These are phyloP conservation scores for Phytopythium oedochilum DNA, from an alignment of 352 stramenopile genomes.

Conservation along the genomic window DNA sequence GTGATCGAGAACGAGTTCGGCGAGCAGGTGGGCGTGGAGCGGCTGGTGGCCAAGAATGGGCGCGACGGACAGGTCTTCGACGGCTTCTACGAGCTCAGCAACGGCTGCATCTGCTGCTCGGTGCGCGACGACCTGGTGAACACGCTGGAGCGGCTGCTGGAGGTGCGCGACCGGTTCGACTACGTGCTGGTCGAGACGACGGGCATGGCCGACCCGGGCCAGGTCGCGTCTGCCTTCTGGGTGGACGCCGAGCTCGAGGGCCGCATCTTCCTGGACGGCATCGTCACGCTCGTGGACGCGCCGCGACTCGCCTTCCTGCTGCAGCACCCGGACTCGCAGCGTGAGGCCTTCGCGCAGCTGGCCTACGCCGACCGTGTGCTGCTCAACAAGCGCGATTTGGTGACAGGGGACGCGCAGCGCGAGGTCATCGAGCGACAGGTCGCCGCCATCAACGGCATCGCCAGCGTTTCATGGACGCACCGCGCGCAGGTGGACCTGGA, in stretches of 20 bases:
- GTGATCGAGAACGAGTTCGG: conserved; percentile 99
- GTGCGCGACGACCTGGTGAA: conserved; percentile 90
- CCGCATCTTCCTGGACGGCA: conserved; percentile 90
- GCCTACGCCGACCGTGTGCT: conserved; percentile 98
- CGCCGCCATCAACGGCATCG: conserved; percentile 57
- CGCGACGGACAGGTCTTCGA: conserved; percentile 59
- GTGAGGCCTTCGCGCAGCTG: conserved; percentile 94
- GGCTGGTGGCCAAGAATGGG: conserved; percentile 81
- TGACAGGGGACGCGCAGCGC: conserved; percentile 51
- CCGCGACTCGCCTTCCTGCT: conserved; percentile 90
- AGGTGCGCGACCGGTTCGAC: conserved; percentile 78
- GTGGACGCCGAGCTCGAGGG: conserved; percentile 91
- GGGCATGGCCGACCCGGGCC: conserved; percentile 91
- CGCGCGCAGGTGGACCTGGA: conserved; percentile 51
- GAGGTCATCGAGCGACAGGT: conserved; percentile 37
- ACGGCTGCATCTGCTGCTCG: conserved; percentile 98
- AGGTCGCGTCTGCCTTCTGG: conserved; percentile 96
- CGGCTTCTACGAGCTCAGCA: conserved; percentile 95
- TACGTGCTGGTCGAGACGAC: conserved; percentile 95
- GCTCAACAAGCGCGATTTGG: conserved; percentile 98
- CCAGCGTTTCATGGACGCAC: conserved; percentile 59
- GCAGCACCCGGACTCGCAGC: conserved; percentile 30
- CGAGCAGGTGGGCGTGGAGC: conserved; percentile 94
- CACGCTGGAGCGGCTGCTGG: conserved; percentile 82
- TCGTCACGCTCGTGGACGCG: conserved; percentile 97